Percentiles rank a stretch among this genome's conserved stretches.
Conservation (phyloP, 73 alveolate genomes). For the Paramecium bursaria region DNA sequence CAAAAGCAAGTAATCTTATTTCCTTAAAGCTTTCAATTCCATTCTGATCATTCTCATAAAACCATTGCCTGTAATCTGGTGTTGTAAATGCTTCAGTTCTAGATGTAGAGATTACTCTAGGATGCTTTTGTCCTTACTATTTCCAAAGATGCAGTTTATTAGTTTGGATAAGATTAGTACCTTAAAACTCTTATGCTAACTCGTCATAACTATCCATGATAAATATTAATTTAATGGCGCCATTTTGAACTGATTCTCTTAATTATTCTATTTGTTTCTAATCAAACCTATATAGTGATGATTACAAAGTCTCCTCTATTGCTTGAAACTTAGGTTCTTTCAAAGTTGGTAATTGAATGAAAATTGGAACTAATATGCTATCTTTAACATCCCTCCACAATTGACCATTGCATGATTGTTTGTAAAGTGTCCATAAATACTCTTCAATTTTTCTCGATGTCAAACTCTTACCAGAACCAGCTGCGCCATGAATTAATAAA, state of each 20-base stretch:
- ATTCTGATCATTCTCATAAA: background rate
- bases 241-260: conserved; percentile 20
- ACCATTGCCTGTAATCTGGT: conserved; percentile 36
- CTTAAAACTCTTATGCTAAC: background rate
- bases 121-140: background rate
- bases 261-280: background rate
- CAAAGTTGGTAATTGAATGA: conserved; percentile 9
- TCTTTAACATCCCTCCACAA: background rate
- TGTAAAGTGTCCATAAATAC: background rate
- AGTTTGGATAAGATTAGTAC: background rate
- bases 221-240: background rate
- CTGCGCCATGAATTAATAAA: conserved; percentile 37
- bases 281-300: conserved; percentile 11
- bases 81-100: background rate
- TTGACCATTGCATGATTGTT: too few relatives aligned
- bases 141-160: conserved; percentile 9
- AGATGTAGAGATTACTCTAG: background rate
- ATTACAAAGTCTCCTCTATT: conserved; percentile 11
- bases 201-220: conserved; percentile 57
- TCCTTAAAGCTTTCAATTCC: background rate
- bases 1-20: conserved; percentile 8
- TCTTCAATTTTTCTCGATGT: conserved; percentile 45
- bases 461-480: conserved; percentile 52
- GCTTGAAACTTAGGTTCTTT: conserved; percentile 15
- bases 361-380: conserved; percentile 5